Base-by-base conservation (phyloP, 768 basidiomycete species). In the Sarcodon sp. region DNA sequence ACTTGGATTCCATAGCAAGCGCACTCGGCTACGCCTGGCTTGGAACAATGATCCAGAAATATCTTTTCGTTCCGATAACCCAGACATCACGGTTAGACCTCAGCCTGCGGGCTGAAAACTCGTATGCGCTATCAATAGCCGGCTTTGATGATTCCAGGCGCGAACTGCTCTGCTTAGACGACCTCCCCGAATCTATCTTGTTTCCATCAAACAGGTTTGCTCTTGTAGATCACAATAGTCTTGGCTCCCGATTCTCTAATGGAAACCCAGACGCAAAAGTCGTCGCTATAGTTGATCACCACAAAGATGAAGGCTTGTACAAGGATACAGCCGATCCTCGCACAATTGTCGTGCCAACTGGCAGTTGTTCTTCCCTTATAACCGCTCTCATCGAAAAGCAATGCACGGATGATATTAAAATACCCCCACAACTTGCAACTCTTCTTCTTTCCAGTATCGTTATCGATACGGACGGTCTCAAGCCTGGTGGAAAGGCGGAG, bases 191-290 rank as follows among this genome's bases (percentile, higher is more conserved):
- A 43, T 55, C 69, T n/a, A 47, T 61, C 41, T 62, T 73, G 1
- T 70, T 73, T 50, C 75, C 77, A 0, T 77, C 75, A 5, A 69
- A 70, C 12, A 69, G 64, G 6, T 88, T 88, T 57, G 86, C 79
- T 0, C 72, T 99, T 13, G 90, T 97, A 39, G 96, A 99, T 62
- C 93, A 97, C 64, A 99, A 98, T 58, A 69, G 69, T 6, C 72
- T 96, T 16, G 64, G 62, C 27, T 55, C 66, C 1, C 56, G 57
- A 35, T 83, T 76, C 59, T 53, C 64, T 2, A 35, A 51, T 3
- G 59, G 65, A 36, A 70, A 69, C 51, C 63, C 69, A 0, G 58
- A 61, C 34, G 64, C 69, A 0, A 63, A 65, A n/a, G 88, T 98
- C 8, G 69, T 76, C 0, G 81, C 84, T 3, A 69, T 98, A 47